Percentiles rank a stretch among this genome's conserved stretches.
These are phyloP conservation scores for Morella rubra DNA, from an alignment of 306 rosid genomes.

Conservation along the genomic window DNA sequence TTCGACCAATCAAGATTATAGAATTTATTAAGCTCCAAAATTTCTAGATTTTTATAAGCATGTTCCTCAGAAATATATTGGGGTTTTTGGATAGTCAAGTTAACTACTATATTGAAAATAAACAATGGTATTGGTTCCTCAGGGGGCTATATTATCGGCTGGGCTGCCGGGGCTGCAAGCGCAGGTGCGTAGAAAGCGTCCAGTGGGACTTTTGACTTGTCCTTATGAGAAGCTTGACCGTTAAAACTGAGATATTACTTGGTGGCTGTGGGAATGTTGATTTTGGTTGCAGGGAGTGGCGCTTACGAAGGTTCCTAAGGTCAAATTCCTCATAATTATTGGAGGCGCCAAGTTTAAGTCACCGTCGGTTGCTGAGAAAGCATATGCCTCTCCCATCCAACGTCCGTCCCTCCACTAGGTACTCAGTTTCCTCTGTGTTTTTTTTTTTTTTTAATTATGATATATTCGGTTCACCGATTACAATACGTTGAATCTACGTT, in stretches of 20 bases:
- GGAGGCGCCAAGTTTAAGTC: conserved; percentile 75
- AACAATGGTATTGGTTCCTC: neutral
- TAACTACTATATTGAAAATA: no score
- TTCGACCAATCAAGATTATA: no score
- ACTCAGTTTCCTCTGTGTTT: neutral
- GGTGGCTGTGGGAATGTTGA: neutral
- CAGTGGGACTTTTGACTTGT: neutral
- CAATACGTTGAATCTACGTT: no score
- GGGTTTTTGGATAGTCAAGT: no score
- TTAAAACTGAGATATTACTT: neutral
- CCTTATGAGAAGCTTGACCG: neutral
- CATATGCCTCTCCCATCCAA: conserved; percentile 54
- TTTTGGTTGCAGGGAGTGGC: conserved; percentile 59
- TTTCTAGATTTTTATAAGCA: no score
- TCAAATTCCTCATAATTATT: conserved; percentile 65
- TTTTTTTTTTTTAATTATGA: no score
- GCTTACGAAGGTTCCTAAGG: conserved; percentile 61
- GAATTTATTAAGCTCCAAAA: no score
- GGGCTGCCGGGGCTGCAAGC: conserved; percentile 73
- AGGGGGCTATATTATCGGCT: conserved; percentile 83
- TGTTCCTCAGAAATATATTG: no score
- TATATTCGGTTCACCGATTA: no score
- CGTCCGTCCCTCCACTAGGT: conserved; percentile 86
- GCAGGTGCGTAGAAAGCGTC: conserved; percentile 39
- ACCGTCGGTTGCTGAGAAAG: conserved; percentile 43